Base-by-base conservation (phyloP, 345 rosid genomes). In the Boechera retrofracta region DNA sequence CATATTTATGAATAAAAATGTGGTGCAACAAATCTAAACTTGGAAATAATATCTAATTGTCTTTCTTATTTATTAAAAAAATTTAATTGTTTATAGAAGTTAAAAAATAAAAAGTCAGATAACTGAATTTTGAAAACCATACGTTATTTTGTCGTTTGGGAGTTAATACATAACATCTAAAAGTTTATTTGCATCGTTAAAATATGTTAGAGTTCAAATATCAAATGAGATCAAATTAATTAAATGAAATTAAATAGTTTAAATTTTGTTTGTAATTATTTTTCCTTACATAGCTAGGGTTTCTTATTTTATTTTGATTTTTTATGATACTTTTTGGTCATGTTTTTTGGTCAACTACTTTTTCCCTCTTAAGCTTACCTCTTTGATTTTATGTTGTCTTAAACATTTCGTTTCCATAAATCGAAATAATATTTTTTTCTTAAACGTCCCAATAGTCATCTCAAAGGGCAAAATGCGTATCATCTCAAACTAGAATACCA, bases 381-480 rank as follows among this genome's bases (percentile, higher is more conserved):
- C 5, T 52, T 76, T 52, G 35, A 42, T 33, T 57, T 5, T 33
- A 61, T 63, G 6, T 59, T 68, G 58, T 61, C 32, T 36, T 2
- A 21, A 53, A n/a, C 29, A 41, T 51, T 68, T 6, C 61, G 8
- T 26, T 68, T 60, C 47, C 21, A 33, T 24, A 61, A 57, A 53
- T 45, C 36, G 7, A 29, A 48, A 51, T 49, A 63, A 60, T 41
- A 35, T 31, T 42, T 5, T 0, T 66, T 52, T 13, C 9, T 4
- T 26, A 41, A 69, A 62, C 59, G 75, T 35, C 80, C 75, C 75
- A 45, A 70, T 35, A 54, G 75, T 26, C 65, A 63, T 42, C 35
- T 33, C 60, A 77, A 77, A 64, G 76, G 80, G 26, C 75, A 77
- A 62, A 11, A 29, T 41, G 51, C 28, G 11, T 13, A 42, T 42